Evolutionary conservation across 2,329 filamentous ascomycete species (phyloP).

Genomic region (Lachnellula hyalina): DNA sequence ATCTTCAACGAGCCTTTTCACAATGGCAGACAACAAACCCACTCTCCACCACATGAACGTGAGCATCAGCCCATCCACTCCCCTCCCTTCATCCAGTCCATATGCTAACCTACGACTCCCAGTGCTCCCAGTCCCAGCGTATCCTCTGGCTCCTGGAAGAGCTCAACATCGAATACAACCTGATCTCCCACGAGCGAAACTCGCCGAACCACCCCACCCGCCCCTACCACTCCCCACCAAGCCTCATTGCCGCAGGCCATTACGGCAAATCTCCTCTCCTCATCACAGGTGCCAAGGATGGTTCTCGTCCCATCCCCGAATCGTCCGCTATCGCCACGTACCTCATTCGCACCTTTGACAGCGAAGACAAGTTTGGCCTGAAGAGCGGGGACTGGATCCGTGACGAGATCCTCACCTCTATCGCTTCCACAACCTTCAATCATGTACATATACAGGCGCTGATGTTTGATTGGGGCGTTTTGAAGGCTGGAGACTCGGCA

Average conservation of each 20-base stretch:
- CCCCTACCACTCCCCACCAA: conserved; percentile 56
- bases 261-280: conserved; percentile 82
- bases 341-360: conserved; percentile 31
- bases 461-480: conserved; percentile 15
- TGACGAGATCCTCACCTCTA: conserved; percentile 27
- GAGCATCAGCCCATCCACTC: conserved; percentile 1
- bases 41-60: conserved; percentile 28
- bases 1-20: not conserved
- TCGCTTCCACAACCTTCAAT: conserved; percentile 20
- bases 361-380: conserved; percentile 23
- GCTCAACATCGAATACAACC: conserved; percentile 66
- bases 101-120: conserved; percentile 24
- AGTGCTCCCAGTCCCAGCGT: conserved; percentile 60
- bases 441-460: conserved; percentile 16
- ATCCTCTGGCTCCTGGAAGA: conserved; percentile 67
- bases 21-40: conserved; percentile 16
- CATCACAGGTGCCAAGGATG: conserved; percentile 26
- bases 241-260: conserved; percentile 66
- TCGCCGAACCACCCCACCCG: conserved; percentile 40
- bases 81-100: not conserved
- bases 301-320: conserved; percentile 25
- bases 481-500: no score
- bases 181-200: conserved; percentile 66
- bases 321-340: conserved; percentile 30
- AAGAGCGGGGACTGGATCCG: conserved; percentile 26